Evolutionary conservation across 108 stramenopile genomes (phyloP).

Genomic region (Pseudonitzschia delicatissima): DNA sequence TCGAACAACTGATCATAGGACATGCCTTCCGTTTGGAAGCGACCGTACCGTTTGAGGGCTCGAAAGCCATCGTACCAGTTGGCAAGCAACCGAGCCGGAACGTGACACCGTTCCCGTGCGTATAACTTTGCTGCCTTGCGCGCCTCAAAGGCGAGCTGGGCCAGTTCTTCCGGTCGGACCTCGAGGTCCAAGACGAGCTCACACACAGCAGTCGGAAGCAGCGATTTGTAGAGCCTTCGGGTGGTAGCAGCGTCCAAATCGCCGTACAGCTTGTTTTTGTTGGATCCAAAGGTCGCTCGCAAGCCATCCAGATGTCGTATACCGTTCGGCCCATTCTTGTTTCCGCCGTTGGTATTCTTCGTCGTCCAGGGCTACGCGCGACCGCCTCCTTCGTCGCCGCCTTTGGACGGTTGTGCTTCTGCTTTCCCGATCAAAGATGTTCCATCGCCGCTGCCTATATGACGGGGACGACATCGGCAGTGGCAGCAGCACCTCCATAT

Average conservation of each 20-base stretch:
- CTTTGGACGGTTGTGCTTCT: background rate
- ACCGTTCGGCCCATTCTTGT: conserved; percentile 71
- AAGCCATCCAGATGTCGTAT: conserved; percentile 72
- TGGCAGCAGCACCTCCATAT: background rate
- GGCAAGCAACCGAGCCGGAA: conserved; percentile 81
- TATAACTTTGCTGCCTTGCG: conserved; percentile 92
- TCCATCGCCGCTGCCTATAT: too few species aligned
- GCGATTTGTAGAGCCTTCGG: conserved; percentile 75
- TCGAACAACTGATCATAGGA: conserved; percentile 92
- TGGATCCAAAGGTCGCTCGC: conserved; percentile 71
- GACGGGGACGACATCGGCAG: background rate
- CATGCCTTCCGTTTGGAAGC: conserved; percentile 82
- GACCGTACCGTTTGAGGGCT: conserved; percentile 72
- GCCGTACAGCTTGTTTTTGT: conserved; percentile 83
- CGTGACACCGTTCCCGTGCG: conserved; percentile 80
- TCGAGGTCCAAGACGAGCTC: conserved; percentile 52
- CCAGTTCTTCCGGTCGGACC: conserved; percentile 71
- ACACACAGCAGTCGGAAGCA: conserved; percentile 77
- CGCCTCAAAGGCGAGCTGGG: conserved; percentile 88
- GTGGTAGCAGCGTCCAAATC: conserved; percentile 76
- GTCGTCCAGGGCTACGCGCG: background rate
- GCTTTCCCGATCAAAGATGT: background rate
- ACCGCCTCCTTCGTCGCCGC: background rate
- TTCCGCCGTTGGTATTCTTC: conserved; percentile 68
- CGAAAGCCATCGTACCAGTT: conserved; percentile 89